These are phyloP conservation scores for Herpetospermum pedunculosum DNA, from an alignment of 306 rosid genomes.

Conservation along the genomic window DNA sequence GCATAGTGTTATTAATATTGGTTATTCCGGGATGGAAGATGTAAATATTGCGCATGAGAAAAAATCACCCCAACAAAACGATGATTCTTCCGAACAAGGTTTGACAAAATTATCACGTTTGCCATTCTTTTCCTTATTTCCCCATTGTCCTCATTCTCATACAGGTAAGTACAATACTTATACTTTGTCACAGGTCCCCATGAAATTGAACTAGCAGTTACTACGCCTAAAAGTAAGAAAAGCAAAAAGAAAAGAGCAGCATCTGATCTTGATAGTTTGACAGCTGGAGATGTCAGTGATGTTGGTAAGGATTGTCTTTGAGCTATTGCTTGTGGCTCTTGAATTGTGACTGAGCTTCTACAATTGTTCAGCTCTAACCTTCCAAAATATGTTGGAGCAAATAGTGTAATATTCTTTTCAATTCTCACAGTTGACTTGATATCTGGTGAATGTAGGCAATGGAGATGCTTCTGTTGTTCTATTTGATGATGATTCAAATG, in stretches of 20 bases:
- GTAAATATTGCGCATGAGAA: background rate
- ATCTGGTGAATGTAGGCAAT: conserved; percentile 16
- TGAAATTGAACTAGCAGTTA: background rate
- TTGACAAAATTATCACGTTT: background rate
- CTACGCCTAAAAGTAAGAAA: conserved; percentile 17
- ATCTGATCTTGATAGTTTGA: conserved; percentile 11
- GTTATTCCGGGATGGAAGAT: conserved; percentile 9
- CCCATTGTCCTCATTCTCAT: background rate
- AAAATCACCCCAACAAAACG: background rate
- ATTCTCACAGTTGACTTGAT: background rate
- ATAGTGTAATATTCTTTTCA: background rate
- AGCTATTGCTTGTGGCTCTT: background rate
- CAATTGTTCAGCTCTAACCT: background rate
- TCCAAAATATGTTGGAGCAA: background rate
- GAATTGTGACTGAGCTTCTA: background rate
- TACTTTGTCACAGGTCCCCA: conserved; percentile 1
- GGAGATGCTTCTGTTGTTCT: conserved; percentile 37
- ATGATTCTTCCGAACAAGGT: background rate
- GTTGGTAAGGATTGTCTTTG: conserved; percentile 11
- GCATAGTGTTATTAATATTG: conserved; percentile 23
- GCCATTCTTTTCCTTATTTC: background rate
- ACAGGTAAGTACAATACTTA: background rate
- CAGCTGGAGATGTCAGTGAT: conserved; percentile 5
- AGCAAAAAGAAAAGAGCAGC: conserved; percentile 24
- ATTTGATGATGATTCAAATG: conserved; percentile 36